phyloP scores from a whole-genome alignment of 1,284 basidiomycete genomes.

The Retiboletus flavoniger region DNA sequence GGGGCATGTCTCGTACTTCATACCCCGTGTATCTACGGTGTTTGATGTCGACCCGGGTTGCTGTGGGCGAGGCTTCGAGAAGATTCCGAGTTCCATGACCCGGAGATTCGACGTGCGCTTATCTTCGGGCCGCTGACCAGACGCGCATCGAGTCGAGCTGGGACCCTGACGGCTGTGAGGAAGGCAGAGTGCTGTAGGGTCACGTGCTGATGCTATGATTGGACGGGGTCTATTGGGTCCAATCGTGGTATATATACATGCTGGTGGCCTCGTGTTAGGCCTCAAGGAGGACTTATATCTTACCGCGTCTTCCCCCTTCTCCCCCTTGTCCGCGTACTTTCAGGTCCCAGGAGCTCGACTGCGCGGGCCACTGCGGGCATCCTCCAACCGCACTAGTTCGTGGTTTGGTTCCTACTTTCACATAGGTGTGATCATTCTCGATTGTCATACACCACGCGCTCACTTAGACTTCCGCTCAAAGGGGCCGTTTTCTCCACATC shows the following conservation, averaged over 20 bases:
- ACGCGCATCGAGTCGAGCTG: background rate
- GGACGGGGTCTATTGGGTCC: slow-evolving; percentile 16
- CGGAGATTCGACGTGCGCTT: background rate
- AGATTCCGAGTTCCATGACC: background rate
- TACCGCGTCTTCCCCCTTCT: background rate
- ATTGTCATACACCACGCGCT: background rate
- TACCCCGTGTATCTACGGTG: background rate
- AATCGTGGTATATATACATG: slow-evolving; percentile 9
- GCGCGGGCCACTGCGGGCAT: slow-evolving; percentile 26
- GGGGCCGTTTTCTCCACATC: background rate
- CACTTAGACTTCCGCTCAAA: slow-evolving; percentile 1
- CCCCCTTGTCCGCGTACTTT: slow-evolving; percentile 16
- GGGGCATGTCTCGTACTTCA: slow-evolving; percentile 7
- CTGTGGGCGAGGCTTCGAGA: slow-evolving; percentile 7
- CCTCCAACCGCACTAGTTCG: slow-evolving; percentile 15
- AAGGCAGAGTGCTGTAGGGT: slow-evolving; percentile 1
- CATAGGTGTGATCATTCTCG: slow-evolving; percentile 13
- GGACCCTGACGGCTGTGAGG: background rate
- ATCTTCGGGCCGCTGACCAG: background rate
- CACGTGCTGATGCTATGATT: slow-evolving; percentile 28
- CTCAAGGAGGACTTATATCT: slow-evolving; percentile 27
- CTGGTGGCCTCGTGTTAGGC: slow-evolving; percentile 26
- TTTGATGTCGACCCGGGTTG: background rate
- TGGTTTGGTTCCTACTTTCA: slow-evolving; percentile 12
- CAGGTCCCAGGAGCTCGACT: slow-evolving; percentile 20